phyloP scores from a whole-genome alignment of 2,329 filamentous ascomycete species.

The Arthrobotrys pseudoclavata region DNA sequence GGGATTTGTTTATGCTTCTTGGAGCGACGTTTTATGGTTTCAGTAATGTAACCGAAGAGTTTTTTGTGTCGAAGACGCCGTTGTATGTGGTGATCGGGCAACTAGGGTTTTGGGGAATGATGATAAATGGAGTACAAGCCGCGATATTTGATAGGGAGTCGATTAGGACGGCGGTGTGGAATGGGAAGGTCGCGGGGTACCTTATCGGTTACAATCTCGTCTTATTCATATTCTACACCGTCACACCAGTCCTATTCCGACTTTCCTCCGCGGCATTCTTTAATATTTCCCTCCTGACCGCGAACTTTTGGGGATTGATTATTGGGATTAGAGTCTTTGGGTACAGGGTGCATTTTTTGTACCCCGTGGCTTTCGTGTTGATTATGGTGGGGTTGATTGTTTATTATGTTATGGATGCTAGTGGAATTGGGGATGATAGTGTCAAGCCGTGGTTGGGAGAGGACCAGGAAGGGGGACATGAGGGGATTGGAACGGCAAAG shows the following conservation, averaged over 20 bases:
- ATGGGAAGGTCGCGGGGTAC: conserved; percentile 80
- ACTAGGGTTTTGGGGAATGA: conserved; percentile 85
- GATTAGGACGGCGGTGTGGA: conserved; percentile 77
- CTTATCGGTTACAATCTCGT: conserved; percentile 89
- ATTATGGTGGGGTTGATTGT: conserved; percentile 80
- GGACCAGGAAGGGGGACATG: conserved; percentile 84
- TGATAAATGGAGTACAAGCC: conserved; percentile 92
- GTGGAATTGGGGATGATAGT: conserved; percentile 72
- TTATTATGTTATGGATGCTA: conserved; percentile 77
- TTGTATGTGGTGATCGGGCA: conserved; percentile 85
- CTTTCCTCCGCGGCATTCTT: conserved; percentile 94
- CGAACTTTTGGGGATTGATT: conserved; percentile 96
- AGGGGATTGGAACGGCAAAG: conserved; percentile 87
- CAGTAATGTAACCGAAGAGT: conserved; percentile 93
- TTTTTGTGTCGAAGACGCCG: conserved; percentile 86
- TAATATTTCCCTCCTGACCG: conserved; percentile 93
- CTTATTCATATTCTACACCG: conserved; percentile 85
- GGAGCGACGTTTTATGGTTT: conserved; percentile 93
- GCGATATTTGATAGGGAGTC: conserved; percentile 88
- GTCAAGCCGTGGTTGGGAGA: conserved; percentile 94
- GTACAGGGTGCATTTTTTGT: conserved; percentile 85
- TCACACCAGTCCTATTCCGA: conserved; percentile 88
- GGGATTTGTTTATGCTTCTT: conserved; percentile 89
- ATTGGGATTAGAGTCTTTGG: conserved; percentile 91
- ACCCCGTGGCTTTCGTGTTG: conserved; percentile 93